Percentiles rank a stretch among this genome's conserved stretches.
Conservation (phyloP, 179 eudicot genomes). For the Silene coronaria region DNA sequence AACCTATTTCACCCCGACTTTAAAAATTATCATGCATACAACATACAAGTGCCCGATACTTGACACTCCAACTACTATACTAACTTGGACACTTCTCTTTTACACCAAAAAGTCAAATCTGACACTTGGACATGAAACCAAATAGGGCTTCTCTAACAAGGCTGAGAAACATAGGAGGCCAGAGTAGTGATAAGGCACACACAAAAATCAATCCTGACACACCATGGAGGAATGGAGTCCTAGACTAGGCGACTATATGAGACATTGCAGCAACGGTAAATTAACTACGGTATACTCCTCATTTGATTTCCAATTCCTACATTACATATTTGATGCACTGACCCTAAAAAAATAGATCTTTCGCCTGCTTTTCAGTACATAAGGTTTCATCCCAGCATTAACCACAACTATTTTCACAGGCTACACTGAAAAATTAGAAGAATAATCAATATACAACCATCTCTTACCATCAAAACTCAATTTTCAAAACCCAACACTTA, state of each 20-base stretch:
- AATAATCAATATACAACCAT: neutral
- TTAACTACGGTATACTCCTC: neutral
- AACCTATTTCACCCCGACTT: neutral
- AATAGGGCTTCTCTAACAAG: too few relatives aligned
- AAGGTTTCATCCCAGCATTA: neutral
- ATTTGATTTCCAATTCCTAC: neutral
- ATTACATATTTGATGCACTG: neutral
- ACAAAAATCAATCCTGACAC: neutral
- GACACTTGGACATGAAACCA: neutral
- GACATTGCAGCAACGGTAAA: neutral
- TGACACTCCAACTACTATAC: neutral
- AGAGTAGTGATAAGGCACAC: neutral
- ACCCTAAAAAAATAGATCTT: slow-evolving; percentile 5
- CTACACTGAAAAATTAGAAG: neutral
- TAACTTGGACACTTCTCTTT: neutral
- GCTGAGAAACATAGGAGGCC: neutral
- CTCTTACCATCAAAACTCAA: neutral
- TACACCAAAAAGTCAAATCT: neutral
- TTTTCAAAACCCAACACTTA: neutral
- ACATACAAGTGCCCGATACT: neutral
- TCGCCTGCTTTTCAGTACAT: neutral
- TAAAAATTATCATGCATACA: neutral
- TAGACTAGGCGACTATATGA: neutral
- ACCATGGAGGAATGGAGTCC: neutral
- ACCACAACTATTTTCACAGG: neutral